Evolutionary conservation across 495 filamentous ascomycete species (phyloP).

Genomic region (Astrothelium subdiscretum): DNA sequence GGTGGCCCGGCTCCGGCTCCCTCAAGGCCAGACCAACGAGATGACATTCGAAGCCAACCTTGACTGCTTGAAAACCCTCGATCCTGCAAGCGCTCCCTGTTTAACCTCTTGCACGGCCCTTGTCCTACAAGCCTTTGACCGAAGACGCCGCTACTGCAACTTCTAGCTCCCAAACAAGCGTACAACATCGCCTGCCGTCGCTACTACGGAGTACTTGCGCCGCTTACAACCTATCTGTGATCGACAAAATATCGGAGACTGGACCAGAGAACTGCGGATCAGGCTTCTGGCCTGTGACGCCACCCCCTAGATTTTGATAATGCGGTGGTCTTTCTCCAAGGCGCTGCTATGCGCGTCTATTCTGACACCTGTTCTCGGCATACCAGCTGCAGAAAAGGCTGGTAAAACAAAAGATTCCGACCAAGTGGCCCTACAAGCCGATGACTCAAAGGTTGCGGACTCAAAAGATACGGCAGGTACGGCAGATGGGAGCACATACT

Average conservation of each 20-base stretch:
- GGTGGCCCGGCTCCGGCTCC: not conserved
- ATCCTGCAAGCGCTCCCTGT: no score
- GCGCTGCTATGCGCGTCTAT: not conserved
- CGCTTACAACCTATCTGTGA: no score
- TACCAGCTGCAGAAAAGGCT: not conserved
- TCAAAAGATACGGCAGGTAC: not conserved
- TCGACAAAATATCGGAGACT: no score
- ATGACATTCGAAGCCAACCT: not conserved
- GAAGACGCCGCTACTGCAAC: no score
- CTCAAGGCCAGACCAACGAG: not conserved
- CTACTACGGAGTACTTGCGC: not conserved
- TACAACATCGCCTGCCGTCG: not conserved
- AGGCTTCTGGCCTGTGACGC: not conserved
- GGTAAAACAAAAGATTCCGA: not conserved
- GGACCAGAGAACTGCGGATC: not conserved
- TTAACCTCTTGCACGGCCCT: no score
- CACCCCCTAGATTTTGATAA: not conserved
- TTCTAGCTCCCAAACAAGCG: not conserved
- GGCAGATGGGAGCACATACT: constrained; percentile 41
- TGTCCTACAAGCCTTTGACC: no score
- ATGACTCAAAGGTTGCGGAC: not conserved
- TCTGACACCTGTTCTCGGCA: not conserved
- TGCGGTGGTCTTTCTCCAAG: constrained; percentile 1
- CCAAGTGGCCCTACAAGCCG: not conserved
- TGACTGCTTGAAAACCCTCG: no score